Percentiles rank a stretch among this genome's conserved stretches.
Evolutionary conservation across 192 early-diverging fungal species (phyloP).

Genomic region (Coemansia brasiliensis): DNA sequence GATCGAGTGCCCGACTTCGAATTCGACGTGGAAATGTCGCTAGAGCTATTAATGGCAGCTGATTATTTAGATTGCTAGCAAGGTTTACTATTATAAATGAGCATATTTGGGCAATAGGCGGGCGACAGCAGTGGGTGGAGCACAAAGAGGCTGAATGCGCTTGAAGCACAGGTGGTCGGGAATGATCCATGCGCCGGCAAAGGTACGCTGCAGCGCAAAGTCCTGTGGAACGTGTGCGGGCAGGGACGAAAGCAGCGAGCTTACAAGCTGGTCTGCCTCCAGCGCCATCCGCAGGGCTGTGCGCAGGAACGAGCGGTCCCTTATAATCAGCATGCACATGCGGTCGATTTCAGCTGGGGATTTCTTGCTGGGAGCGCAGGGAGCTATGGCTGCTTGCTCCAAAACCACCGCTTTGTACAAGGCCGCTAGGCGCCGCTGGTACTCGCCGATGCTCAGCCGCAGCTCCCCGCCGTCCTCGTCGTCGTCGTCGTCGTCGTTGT

Average conservation of each 20-base stretch:
- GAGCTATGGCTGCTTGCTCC: no score
- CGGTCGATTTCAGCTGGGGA: background rate
- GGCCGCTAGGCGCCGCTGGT: slow-evolving; percentile 3
- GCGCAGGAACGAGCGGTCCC: background rate
- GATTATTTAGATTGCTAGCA: slow-evolving; percentile 94
- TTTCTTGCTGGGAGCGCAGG: no score
- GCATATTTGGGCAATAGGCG: background rate
- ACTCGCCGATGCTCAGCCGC: slow-evolving; percentile 1
- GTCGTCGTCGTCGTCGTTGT: background rate
- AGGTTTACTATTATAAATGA: slow-evolving; percentile 4
- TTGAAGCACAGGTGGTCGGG: slow-evolving; percentile 6
- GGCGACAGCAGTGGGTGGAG: background rate
- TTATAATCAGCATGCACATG: background rate
- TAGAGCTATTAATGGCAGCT: slow-evolving; percentile 93
- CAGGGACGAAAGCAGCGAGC: slow-evolving; percentile 1
- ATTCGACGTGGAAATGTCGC: slow-evolving; percentile 83
- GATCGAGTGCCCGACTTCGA: slow-evolving; percentile 77
- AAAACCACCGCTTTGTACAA: background rate
- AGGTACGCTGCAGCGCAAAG: background rate
- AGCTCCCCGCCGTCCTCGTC: background rate
- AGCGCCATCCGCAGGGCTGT: slow-evolving; percentile 16
- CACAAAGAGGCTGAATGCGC: slow-evolving; percentile 7
- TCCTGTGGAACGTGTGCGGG: background rate
- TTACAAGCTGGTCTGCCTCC: background rate
- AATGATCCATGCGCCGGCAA: slow-evolving; percentile 13